These are phyloP conservation scores for Geotrichum bryndzae DNA, from an alignment of 1,139 yeast species.

Conservation along the genomic window DNA sequence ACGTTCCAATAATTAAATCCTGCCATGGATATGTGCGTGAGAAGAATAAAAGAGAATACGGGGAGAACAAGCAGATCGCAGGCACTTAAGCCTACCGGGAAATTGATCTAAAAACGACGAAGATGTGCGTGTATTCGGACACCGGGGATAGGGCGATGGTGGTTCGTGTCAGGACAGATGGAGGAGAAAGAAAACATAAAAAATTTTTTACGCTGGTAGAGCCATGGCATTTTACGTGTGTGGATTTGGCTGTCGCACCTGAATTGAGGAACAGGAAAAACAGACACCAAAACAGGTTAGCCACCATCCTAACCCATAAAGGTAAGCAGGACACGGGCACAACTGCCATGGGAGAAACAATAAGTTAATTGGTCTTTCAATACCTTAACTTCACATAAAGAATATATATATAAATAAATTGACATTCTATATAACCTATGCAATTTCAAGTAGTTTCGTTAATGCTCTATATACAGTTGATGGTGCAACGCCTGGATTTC, in stretches of 20 bases:
- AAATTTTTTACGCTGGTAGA: neutral
- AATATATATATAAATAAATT: neutral
- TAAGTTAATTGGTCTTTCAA: too few relatives aligned
- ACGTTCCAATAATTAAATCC: conserved; percentile 8
- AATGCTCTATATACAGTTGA: conserved; percentile 14
- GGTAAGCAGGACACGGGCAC: neutral
- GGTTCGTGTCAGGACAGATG: neutral
- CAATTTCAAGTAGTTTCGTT: conserved; percentile 5
- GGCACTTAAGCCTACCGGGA: neutral
- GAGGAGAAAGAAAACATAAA: neutral
- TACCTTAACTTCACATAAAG: too few relatives aligned
- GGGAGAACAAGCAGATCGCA: neutral
- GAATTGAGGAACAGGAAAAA: neutral
- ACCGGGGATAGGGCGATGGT: neutral
- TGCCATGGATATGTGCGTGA: neutral
- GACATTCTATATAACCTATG: neutral
- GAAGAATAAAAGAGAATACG: neutral
- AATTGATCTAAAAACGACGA: neutral
- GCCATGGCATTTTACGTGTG: neutral
- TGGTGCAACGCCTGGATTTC: neutral
- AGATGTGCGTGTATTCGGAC: neutral
- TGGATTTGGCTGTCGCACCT: neutral
- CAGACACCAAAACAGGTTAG: neutral
- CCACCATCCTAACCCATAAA: neutral
- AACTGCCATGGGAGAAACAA: neutral